Conservation (phyloP, 257 asterid genomes). For the Ehretia macrophylla region DNA sequence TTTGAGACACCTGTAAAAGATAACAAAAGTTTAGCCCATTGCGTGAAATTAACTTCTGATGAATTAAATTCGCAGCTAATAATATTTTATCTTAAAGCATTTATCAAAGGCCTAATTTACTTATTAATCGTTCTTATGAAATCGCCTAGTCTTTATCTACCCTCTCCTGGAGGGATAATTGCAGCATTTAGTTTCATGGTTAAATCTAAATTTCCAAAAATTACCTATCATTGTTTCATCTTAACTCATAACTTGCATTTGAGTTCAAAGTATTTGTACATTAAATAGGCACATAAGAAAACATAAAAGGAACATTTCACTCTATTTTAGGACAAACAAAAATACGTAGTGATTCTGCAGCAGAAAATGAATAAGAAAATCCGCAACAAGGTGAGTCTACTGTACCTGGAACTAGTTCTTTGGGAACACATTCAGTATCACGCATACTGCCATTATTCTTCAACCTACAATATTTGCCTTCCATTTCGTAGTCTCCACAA, state of each 20-base stretch:
- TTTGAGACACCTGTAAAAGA: neutral
- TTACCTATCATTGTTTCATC: too few relatives aligned
- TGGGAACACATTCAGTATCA: slow-evolving; percentile 26
- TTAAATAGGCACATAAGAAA: too few relatives aligned
- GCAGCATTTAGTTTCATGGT: too few relatives aligned
- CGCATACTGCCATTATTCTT: slow-evolving; percentile 5
- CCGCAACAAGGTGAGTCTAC: neutral
- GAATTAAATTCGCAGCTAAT: too few relatives aligned
- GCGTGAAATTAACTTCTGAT: neutral
- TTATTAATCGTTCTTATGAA: neutral
- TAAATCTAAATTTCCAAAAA: too few relatives aligned
- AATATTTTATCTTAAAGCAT: neutral
- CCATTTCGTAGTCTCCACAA: slow-evolving; percentile 27
- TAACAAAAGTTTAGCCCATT: neutral
- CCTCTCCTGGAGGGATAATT: too few relatives aligned
- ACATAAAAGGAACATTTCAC: too few relatives aligned
- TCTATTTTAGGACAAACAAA: too few relatives aligned
- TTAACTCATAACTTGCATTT: too few relatives aligned
- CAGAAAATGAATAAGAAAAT: neutral
- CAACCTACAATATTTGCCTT: slow-evolving; percentile 23
- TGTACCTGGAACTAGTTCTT: slow-evolving; percentile 1
- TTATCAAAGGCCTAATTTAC: neutral
- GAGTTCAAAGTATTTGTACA: too few relatives aligned
- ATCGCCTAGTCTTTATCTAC: too few relatives aligned
- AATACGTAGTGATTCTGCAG: neutral